These are phyloP conservation scores for Melaleuca quinquenervia DNA, from an alignment of 345 rosid genomes.

Conservation along the genomic window DNA sequence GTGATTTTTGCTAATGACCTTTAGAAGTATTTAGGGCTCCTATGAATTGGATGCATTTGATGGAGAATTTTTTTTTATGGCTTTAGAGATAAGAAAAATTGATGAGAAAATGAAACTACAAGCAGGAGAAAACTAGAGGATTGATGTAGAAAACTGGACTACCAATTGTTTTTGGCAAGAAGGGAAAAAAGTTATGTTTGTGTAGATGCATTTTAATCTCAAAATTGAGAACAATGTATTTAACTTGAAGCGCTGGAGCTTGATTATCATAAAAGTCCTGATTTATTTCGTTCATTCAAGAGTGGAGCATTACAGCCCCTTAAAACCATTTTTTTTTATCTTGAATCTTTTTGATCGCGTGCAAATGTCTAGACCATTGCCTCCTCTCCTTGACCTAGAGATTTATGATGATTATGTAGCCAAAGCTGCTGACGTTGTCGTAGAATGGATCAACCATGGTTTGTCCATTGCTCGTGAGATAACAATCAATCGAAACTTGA, in stretches of 20 bases:
- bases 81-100: too few relatives aligned
- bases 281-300: neutral
- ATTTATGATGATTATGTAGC: slow-evolving; percentile 55
- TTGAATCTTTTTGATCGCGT: neutral
- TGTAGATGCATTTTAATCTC: neutral
- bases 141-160: neutral
- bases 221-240: neutral
- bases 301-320: neutral
- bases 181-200: neutral
- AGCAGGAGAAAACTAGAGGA: too few relatives aligned
- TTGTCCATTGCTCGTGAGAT: slow-evolving; percentile 62
- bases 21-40: too few relatives aligned
- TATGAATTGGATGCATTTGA: too few relatives aligned
- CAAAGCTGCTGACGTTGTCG: slow-evolving; percentile 39
- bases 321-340: neutral
- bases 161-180: neutral
- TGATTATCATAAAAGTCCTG: neutral
- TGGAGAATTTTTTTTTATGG: too few relatives aligned
- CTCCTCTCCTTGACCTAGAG: slow-evolving; percentile 83
- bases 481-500: slow-evolving; percentile 50
- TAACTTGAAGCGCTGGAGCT: neutral
- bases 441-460: slow-evolving; percentile 37
- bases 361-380: slow-evolving; percentile 56
- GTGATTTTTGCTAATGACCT: too few relatives aligned
- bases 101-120: too few relatives aligned